A percentile compares a stretch with the other conserved stretches of the same genome.
Conservation (phyloP, 371 early-diverging fungal genomes). For the Cokeromyces recurvatus region DNA sequence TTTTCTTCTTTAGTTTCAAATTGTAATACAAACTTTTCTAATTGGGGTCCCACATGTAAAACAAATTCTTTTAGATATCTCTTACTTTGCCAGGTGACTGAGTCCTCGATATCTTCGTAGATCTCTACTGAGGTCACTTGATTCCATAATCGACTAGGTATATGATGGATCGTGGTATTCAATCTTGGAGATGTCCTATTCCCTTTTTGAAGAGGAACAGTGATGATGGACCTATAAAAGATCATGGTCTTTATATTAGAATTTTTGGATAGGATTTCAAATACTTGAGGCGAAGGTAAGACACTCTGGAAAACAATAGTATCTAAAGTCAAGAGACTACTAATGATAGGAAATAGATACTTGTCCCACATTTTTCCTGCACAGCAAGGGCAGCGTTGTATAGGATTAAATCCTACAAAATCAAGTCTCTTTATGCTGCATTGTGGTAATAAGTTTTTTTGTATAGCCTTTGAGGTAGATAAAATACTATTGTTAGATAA, state of each 20-base stretch:
- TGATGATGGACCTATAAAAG: slow-evolving; percentile 4
- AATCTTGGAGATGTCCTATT: no score
- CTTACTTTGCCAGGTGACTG: not conserved
- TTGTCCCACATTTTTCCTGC: slow-evolving; percentile 24
- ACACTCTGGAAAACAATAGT: slow-evolving; percentile 16
- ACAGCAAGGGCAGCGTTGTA: slow-evolving; percentile 26
- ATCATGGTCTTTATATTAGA: not conserved
- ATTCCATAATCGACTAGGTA: slow-evolving; percentile 9
- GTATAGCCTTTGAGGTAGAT: no score
- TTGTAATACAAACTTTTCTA: slow-evolving; percentile 10
- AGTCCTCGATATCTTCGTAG: slow-evolving; percentile 18
- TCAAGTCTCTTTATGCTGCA: slow-evolving; percentile 13
- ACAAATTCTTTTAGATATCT: slow-evolving; percentile 11
- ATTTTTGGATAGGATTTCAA: not conserved
- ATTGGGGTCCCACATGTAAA: slow-evolving; percentile 1
- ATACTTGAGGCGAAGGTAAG: slow-evolving; percentile 15
- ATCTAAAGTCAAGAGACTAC: not conserved
- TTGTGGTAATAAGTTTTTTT: not conserved
- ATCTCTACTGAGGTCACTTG: slow-evolving; percentile 12
- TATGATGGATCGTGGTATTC: slow-evolving; percentile 1
- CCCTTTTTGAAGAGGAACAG: not conserved
- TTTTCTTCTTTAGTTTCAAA: slow-evolving; percentile 16
- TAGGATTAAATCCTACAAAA: slow-evolving; percentile 14
- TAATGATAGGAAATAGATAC: slow-evolving; percentile 7
- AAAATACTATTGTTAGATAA: no score